phyloP scores from a whole-genome alignment of 306 rosid genomes.

The Lathyrus oleraceus region DNA sequence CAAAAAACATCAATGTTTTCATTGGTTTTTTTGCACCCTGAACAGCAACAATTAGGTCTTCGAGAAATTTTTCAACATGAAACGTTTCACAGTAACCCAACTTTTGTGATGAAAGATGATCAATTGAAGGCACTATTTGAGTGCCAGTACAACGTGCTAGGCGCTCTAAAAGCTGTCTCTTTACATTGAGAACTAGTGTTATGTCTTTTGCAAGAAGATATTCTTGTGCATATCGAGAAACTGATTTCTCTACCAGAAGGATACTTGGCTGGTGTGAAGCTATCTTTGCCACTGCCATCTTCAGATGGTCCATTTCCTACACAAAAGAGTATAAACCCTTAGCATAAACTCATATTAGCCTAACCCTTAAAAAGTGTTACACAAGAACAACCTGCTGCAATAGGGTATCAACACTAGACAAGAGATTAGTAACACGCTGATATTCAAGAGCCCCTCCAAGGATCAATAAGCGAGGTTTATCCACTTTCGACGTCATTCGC shows the following conservation, averaged over 20 bases:
- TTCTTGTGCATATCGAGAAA: constrained; percentile 93
- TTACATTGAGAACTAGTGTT: constrained; percentile 86
- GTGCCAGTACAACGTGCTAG: constrained; percentile 93
- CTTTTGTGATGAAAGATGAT: constrained; percentile 79
- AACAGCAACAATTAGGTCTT: constrained; percentile 63
- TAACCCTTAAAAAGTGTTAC: constrained; percentile 34
- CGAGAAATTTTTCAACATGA: constrained; percentile 76
- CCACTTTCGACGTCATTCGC: constrained; percentile 77
- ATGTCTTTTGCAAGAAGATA: constrained; percentile 87
- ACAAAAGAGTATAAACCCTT: constrained; percentile 32
- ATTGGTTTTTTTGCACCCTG: constrained; percentile 68
- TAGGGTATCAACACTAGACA: constrained; percentile 94
- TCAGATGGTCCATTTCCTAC: constrained; percentile 96
- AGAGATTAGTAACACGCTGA: constrained; percentile 80
- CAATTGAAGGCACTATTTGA: constrained; percentile 78
- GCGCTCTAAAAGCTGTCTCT: constrained; percentile 87
- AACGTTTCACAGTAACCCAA: constrained; percentile 83
- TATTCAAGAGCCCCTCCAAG: constrained; percentile 99
- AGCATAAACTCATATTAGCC: constrained; percentile 26
- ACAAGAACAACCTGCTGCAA: constrained; percentile 87
- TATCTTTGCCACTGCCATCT: constrained; percentile 97
- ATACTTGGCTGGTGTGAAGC: constrained; percentile 79
- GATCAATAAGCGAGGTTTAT: constrained; percentile 77
- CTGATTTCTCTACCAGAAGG: constrained; percentile 94
- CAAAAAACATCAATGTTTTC: constrained; percentile 95